Conservation (phyloP, 2,329 filamentous ascomycete genomes). For the Pseudogymnoascus sp. region DNA sequence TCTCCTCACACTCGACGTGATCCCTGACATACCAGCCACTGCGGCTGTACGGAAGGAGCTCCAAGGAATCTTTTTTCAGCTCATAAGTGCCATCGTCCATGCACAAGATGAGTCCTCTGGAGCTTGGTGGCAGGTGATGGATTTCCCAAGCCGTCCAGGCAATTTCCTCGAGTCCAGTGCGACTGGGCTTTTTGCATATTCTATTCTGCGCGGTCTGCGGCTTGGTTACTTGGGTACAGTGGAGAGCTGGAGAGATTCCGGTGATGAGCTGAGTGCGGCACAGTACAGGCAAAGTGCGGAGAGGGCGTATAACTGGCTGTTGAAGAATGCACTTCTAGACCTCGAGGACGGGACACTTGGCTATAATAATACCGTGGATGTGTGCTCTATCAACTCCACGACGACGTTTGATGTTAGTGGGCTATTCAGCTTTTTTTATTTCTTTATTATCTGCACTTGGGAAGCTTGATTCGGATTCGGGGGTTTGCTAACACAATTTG, state of each 20-base stretch:
- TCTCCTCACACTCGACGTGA: background rate
- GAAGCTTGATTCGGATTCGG: background rate
- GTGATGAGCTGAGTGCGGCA: background rate
- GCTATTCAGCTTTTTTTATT: background rate
- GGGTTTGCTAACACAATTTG: background rate
- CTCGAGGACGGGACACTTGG: slow-evolving; percentile 1
- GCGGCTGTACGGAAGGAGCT: background rate
- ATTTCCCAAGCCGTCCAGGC: slow-evolving; percentile 18
- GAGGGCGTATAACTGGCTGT: slow-evolving; percentile 18
- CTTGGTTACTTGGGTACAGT: slow-evolving; percentile 26
- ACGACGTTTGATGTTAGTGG: slow-evolving; percentile 4
- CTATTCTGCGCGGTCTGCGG: slow-evolving; percentile 30
- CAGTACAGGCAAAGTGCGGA: slow-evolving; percentile 10
- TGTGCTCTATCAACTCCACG: slow-evolving; percentile 8
- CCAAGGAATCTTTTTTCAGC: background rate
- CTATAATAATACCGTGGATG: slow-evolving; percentile 8
- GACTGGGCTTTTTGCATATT: slow-evolving; percentile 32
- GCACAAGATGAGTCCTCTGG: slow-evolving; percentile 19
- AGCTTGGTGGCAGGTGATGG: slow-evolving; percentile 33
- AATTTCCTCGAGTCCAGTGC: slow-evolving; percentile 34
- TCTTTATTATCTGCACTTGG: background rate
- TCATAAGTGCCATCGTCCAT: background rate
- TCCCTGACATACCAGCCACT: background rate
- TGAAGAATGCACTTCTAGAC: slow-evolving; percentile 11
- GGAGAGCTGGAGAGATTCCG: background rate